Conservation (phyloP, 1,284 basidiomycete genomes). For the Naganishia sp. region DNA sequence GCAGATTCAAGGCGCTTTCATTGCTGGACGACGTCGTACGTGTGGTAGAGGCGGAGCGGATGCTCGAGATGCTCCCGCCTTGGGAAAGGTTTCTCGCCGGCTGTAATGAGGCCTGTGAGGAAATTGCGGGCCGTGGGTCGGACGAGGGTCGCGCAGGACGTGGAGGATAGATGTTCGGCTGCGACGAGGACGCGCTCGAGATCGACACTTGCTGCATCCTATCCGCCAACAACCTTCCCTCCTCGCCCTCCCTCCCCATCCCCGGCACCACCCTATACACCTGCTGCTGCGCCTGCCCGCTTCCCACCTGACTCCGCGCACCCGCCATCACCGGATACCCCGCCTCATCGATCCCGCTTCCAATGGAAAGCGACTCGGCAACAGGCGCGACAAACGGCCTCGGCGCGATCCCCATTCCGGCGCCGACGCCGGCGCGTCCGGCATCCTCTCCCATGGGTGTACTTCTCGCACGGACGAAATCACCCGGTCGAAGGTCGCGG, state of each 20-base stretch:
- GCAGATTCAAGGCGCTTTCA: conserved; percentile 17
- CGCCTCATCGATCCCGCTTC: conserved; percentile 6
- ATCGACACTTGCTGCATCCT: conserved; percentile 10
- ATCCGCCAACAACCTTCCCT: not conserved
- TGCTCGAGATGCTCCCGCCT: conserved; percentile 19
- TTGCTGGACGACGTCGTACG: conserved; percentile 13
- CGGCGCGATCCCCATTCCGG: conserved; percentile 4
- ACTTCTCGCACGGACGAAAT: not conserved
- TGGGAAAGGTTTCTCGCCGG: conserved; percentile 11
- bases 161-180: not conserved
- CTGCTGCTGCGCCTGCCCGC: conserved; percentile 4
- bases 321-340: conserved; percentile 25
- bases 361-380: conserved; percentile 1
- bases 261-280: conserved; percentile 12
- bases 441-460: not conserved
- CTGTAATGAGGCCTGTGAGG: not conserved
- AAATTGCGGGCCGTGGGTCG: not conserved
- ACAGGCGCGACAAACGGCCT: conserved; percentile 8
- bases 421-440: conserved; percentile 4
- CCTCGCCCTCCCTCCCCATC: not conserved
- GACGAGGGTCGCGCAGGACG: not conserved
- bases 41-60: conserved; percentile 9
- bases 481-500: conserved; percentile 14
- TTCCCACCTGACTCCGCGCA: not conserved
- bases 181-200: not conserved